Evolutionary conservation across 192 early-diverging fungal genomes (phyloP), one percentile per base, ranked within the genome.

Genomic region (Umbelopsis isabellina): DNA sequence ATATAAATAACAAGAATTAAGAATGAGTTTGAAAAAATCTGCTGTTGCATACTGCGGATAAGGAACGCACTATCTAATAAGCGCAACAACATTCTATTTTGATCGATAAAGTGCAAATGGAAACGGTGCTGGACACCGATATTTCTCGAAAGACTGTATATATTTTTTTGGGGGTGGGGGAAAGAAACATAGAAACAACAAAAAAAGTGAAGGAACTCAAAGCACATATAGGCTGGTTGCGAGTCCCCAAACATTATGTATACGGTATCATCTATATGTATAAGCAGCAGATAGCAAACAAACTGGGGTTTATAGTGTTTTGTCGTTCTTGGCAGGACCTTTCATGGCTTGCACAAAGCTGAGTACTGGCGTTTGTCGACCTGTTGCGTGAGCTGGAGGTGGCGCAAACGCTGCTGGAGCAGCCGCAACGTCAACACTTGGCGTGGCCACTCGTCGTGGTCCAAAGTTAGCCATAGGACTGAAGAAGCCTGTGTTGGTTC

Each of bases 191-290:
- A 41, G 37, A 41, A 41, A 41, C 37, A 41, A 41, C 37, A 41
- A 41, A 10, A 10, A 41, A 41, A 6, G 1, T 41, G 6, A 41
- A 41, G 37, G 37, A 6, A 41, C 10, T 41, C 37, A 10, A 41
- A 6, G 37, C 5, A 41, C 7, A 6, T 1, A 41, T 41, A 41
- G 10, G 37, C 37, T 41, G 37, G 37, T 41, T 30, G 10, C 10
- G 37, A 41, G 37, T 41, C 37, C 37, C 37, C 37, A 41, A 41
- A 41, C 37, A 25, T 61, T 61, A 61, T 30, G 55, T 27, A 35
- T 61, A 61, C 55, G 55, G 55, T 61, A 61, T 61, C 27, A 61
- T 61, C 55, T 61, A 61, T 61, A 61, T 61, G 55, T 49, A 49
- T 49, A 41, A 41, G 37, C 37, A 41, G 48, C 27, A 61, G 30